Base-by-base conservation (phyloP, 2,329 filamentous ascomycete species). In the Epichloe hybrida region DNA sequence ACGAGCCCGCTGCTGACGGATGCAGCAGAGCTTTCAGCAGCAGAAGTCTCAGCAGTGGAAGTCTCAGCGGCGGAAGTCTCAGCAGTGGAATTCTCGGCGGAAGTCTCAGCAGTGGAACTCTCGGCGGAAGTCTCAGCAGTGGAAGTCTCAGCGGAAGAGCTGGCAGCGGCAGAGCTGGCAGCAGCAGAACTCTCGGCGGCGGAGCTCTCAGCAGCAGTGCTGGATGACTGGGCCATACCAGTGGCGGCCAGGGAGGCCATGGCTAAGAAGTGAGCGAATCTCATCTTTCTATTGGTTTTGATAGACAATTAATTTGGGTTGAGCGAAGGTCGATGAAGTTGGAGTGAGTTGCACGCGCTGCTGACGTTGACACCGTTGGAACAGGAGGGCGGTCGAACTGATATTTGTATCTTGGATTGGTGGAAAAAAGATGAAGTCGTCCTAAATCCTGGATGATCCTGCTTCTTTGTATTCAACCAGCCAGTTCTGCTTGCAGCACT, bases 181-280 rank as follows among this genome's bases (percentile, higher is more conserved):
- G 50, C 44, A 21, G 43, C 27, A 46, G 43, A 48, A 36, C 39
- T 43, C 27, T 11, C 23, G 23, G 35, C 3, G 13, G 27, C 38
- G 34, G 46, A 17, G 38, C 46, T 35, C n/a, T 39, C 46, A 13
- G 49, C 44, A 21, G 13, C 43, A 46, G 43, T 3, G 43, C 15
- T 36, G 5, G 34, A 12, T 35, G 45, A n/a, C 49, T 47, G 49
- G 12, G 44, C 49, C 23, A 47, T n/a, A 23, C 49, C 49, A 36
- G 36, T 21, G 13, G 44, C 42, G 35, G 39, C 51, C 47, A 50
- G n/a, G 39, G 44, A 42, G 51, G 48, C 48, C 34, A 48, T 31
- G 39, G 60, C 58, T 20, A 69, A 53, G 31, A 63, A 46, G 53
- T 65, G 61, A 52, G 59, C 55, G 54, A 65, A 57, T 58, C 62